phyloP scores from a whole-genome alignment of 495 filamentous ascomycete genomes.

The Aspergillus kassunensis region DNA sequence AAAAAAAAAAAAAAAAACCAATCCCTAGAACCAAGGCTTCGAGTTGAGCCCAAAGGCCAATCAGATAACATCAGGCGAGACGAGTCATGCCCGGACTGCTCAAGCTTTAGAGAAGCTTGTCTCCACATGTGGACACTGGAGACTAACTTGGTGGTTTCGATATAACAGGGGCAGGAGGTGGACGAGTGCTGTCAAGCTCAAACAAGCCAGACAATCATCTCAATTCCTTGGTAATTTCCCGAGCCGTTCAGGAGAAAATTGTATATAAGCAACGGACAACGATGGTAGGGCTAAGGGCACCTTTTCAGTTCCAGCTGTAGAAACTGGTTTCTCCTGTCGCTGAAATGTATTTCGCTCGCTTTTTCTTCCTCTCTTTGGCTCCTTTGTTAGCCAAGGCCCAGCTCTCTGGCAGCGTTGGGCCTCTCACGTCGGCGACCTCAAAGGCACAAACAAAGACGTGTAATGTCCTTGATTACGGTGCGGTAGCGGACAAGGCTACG shows the following conservation, averaged over 20 bases:
- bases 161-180: background rate
- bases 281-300: no score
- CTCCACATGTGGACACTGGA: background rate
- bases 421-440: constrained; percentile 31
- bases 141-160: background rate
- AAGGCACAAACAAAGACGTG: constrained; percentile 38
- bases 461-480: constrained; percentile 50
- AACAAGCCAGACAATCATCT: background rate
- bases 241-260: background rate
- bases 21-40: background rate
- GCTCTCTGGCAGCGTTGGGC: constrained; percentile 30
- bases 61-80: background rate
- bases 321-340: background rate
- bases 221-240: constrained; percentile 6
- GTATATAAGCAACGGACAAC: background rate
- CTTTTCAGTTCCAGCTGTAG: background rate
- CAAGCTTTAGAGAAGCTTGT: constrained; percentile 1
- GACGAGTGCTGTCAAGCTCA: background rate
- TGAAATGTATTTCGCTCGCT: background rate
- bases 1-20: no score
- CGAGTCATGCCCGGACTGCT: background rate
- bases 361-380: constrained; percentile 1
- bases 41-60: background rate
- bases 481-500: constrained; percentile 40
- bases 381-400: constrained; percentile 2